phyloP scores from a whole-genome alignment of 2,329 filamentous ascomycete genomes.

The Salinomyces thailandicus region DNA sequence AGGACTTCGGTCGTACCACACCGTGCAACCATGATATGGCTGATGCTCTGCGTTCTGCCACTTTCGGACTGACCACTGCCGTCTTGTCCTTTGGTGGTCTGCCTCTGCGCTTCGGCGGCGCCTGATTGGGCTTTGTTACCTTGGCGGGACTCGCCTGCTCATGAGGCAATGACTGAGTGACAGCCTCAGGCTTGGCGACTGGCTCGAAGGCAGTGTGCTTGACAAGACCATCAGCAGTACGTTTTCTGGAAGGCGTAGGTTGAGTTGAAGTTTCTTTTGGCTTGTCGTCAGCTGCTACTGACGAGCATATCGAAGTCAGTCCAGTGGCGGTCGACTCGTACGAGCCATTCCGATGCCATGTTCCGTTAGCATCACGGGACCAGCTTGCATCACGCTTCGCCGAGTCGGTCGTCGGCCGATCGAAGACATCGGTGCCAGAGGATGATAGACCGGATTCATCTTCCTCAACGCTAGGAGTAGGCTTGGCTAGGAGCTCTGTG shows the following conservation, averaged over 20 bases:
- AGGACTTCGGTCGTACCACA: slow-evolving; percentile 42
- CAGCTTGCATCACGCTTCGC: slow-evolving; percentile 13
- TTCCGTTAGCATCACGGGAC: slow-evolving; percentile 19
- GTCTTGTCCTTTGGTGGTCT: slow-evolving; percentile 22
- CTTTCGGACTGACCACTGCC: slow-evolving; percentile 6
- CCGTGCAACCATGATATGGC: slow-evolving; percentile 17
- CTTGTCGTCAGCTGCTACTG: slow-evolving; percentile 20
- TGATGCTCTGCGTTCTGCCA: slow-evolving; percentile 13
- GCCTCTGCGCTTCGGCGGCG: slow-evolving; percentile 19
- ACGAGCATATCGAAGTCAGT: slow-evolving; percentile 25
- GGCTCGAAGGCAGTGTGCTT: slow-evolving; percentile 9
- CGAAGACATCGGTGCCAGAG: slow-evolving; percentile 21
- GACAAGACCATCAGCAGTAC: slow-evolving; percentile 21
- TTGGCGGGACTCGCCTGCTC: background rate
- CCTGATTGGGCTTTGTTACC: background rate
- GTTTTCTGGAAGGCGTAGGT: slow-evolving; percentile 18
- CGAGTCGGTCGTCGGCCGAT: slow-evolving; percentile 12
- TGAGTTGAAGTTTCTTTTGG: slow-evolving; percentile 1
- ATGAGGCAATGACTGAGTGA: background rate
- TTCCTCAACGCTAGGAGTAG: slow-evolving; percentile 10
- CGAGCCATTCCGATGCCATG: slow-evolving; percentile 24
- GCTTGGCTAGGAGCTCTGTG: background rate
- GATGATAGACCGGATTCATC: slow-evolving; percentile 25
- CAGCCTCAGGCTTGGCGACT: background rate
- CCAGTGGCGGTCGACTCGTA: slow-evolving; percentile 24